Conservation (phyloP, 805 yeast species). For the Cyberlindnera misumaiensis region DNA sequence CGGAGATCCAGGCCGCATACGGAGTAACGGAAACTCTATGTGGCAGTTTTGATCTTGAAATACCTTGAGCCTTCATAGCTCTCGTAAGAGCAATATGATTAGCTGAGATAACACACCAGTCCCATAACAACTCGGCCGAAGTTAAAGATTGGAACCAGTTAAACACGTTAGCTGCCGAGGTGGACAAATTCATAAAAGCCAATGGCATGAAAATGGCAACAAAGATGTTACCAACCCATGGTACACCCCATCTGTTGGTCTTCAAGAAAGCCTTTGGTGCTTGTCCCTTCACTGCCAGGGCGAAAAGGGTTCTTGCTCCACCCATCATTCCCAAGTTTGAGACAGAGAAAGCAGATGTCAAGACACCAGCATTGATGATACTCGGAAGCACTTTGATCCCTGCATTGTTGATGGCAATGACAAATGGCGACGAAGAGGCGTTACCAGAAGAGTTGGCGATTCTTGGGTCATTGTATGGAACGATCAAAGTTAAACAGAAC, state of each 20-base stretch:
- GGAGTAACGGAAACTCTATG: conserved; percentile 14
- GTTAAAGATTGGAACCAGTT: conserved; percentile 30
- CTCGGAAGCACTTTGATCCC: conserved; percentile 30
- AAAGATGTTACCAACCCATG: conserved; percentile 25
- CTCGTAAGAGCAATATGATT: conserved; percentile 27
- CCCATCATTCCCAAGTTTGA: conserved; percentile 27
- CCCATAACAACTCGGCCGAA: conserved; percentile 26
- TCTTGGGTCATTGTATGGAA: conserved; percentile 23
- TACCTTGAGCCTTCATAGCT: conserved; percentile 35
- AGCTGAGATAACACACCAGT: conserved; percentile 28
- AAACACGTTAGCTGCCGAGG: conserved; percentile 26
- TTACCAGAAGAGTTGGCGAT: conserved; percentile 27
- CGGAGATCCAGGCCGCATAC: conserved; percentile 28
- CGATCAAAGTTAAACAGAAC: conserved; percentile 27
- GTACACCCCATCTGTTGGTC: conserved; percentile 29
- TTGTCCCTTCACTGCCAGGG: conserved; percentile 31
- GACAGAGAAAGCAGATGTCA: conserved; percentile 35
- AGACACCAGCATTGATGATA: conserved; percentile 32
- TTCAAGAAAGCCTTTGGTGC: conserved; percentile 32
- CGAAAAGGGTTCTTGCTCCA: conserved; percentile 29
- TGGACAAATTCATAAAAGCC: conserved; percentile 28
- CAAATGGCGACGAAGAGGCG: conserved; percentile 33
- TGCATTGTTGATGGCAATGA: conserved; percentile 43
- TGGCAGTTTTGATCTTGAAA: conserved; percentile 17
- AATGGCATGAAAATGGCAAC: conserved; percentile 30